Conservation (phyloP, 805 yeast species). For the Candida dajiaensis region DNA sequence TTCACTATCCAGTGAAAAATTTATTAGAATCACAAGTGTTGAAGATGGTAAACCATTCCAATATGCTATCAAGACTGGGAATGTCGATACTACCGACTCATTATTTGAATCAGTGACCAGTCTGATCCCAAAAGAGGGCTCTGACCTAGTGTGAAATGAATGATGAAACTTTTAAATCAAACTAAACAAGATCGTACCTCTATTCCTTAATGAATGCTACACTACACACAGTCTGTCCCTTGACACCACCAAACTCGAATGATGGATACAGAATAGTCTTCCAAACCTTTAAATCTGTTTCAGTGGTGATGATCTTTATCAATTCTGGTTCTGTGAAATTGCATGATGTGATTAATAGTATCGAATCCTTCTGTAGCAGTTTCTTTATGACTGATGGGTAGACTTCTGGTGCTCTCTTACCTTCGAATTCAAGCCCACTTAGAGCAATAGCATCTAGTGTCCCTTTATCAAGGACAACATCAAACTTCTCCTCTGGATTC, state of each 20-base stretch:
- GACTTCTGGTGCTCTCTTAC: constrained; percentile 44
- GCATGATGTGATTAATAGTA: constrained; percentile 82
- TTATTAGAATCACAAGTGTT: constrained; percentile 65
- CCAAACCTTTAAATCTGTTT: constrained; percentile 47
- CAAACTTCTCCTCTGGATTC: constrained; percentile 42
- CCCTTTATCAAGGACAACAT: constrained; percentile 86
- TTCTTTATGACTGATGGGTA: constrained; percentile 58
- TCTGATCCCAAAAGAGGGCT: constrained; percentile 19
- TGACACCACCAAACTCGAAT: constrained; percentile 83
- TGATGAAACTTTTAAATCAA: background rate
- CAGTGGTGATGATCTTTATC: constrained; percentile 41
- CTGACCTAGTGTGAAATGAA: constrained; percentile 2
- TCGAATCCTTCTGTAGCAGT: constrained; percentile 48
- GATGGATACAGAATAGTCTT: constrained; percentile 69
- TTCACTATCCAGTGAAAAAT: constrained; percentile 78
- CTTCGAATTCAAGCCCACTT: constrained; percentile 48
- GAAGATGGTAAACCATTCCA: constrained; percentile 69
- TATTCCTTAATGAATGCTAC: constrained; percentile 58
- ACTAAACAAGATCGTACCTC: background rate
- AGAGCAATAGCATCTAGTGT: constrained; percentile 95
- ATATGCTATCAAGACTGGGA: constrained; percentile 71
- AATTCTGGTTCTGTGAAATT: constrained; percentile 86
- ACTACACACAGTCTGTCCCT: constrained; percentile 85
- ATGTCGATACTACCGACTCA: constrained; percentile 51
- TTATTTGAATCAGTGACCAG: constrained; percentile 45